A percentile compares a stretch with the other conserved stretches of the same genome.
Evolutionary conservation across 192 early-diverging fungal species (phyloP).

Genomic region (Spizellomyces sp.): DNA sequence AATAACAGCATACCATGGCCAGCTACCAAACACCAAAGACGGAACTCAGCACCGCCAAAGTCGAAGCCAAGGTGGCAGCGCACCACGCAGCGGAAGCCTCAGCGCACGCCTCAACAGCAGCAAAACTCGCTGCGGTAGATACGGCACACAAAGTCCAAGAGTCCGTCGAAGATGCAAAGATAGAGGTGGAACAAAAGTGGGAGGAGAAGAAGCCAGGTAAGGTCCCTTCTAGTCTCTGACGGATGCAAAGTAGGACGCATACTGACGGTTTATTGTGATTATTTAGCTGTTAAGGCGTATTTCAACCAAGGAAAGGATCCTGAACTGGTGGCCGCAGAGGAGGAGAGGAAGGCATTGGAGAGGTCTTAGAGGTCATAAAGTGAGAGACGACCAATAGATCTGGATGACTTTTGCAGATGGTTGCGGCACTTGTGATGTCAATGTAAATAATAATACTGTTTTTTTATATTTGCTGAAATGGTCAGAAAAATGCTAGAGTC

Average conservation of each 20-base stretch:
- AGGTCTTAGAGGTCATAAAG: too few species aligned
- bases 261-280: background rate
- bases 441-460: too few species aligned
- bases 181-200: constrained; percentile 27
- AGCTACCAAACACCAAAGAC: constrained; percentile 3
- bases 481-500: too few species aligned
- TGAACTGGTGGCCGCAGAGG: constrained; percentile 28
- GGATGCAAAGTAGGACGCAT: background rate
- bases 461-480: too few species aligned
- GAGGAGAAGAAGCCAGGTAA: constrained; percentile 32
- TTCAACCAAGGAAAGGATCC: constrained; percentile 36
- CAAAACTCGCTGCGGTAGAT: constrained; percentile 19
- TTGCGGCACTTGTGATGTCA: too few species aligned
- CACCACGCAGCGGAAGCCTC: constrained; percentile 22
- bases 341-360: constrained; percentile 6
- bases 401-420: too few species aligned
- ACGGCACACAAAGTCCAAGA: background rate
- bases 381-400: too few species aligned
- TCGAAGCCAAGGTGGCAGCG: constrained; percentile 19
- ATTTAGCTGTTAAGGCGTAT: constrained; percentile 16
- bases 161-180: background rate
- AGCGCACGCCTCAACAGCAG: constrained; percentile 12
- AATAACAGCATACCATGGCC: background rate
- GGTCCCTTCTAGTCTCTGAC: background rate
- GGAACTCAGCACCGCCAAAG: constrained; percentile 11